Evolutionary conservation across 1,284 basidiomycete species (phyloP).

Genomic region (Pascua guehoae): DNA sequence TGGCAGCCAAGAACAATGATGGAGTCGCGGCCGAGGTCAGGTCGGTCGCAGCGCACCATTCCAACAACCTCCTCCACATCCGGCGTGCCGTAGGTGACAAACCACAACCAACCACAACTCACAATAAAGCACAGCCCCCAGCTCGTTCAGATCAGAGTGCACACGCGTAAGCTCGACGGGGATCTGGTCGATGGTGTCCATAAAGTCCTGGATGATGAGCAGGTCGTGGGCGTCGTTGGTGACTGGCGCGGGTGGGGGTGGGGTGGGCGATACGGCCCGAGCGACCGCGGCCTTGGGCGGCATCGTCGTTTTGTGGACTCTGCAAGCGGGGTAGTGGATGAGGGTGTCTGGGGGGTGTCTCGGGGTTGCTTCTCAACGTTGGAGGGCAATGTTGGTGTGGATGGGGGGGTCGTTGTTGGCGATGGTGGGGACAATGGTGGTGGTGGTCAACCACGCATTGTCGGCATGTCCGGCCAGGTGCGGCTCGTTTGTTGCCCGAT

Average conservation of each 20-base stretch:
- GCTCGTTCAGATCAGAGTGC: slow-evolving; percentile 92
- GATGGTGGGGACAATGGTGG: too few species aligned
- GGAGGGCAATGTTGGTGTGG: too few species aligned
- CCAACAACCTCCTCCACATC: background rate
- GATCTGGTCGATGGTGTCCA: slow-evolving; percentile 88
- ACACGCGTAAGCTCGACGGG: slow-evolving; percentile 90
- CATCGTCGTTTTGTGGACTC: slow-evolving; percentile 14
- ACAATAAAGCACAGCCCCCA: slow-evolving; percentile 91
- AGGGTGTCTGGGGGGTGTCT: too few species aligned
- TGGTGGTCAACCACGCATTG: too few species aligned
- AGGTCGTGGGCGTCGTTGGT: slow-evolving; percentile 43
- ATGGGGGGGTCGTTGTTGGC: too few species aligned
- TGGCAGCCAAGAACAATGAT: background rate
- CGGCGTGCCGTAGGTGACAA: background rate
- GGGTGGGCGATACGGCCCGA: slow-evolving; percentile 49
- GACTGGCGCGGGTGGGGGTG: slow-evolving; percentile 59
- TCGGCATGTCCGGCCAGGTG: too few species aligned
- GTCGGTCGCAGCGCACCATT: too few species aligned
- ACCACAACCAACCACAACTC: slow-evolving; percentile 18
- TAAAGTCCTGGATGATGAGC: slow-evolving; percentile 66
- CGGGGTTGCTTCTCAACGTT: too few species aligned
- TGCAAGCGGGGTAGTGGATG: too few species aligned
- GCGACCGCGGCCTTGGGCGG: slow-evolving; percentile 33
- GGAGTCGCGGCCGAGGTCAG: background rate
- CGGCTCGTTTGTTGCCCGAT: too few species aligned